phyloP scores from a whole-genome alignment of 2,329 filamentous ascomycete genomes.

The Ampelomyces quisqualis region DNA sequence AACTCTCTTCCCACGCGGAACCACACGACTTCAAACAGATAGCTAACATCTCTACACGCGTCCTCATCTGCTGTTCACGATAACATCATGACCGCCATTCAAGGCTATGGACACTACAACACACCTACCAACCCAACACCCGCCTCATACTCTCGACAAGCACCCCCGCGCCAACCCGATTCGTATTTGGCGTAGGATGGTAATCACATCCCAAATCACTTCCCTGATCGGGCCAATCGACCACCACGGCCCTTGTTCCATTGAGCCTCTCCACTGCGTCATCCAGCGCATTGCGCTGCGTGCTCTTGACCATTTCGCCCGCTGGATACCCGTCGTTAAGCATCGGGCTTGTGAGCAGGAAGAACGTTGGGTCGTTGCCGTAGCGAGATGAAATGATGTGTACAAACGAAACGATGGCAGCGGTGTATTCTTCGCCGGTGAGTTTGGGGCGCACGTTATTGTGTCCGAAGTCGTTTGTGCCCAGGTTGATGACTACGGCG shows the following conservation, averaged over 20 bases:
- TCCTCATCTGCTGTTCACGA: not conserved
- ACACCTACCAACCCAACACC: conserved; percentile 1
- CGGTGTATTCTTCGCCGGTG: conserved; percentile 11
- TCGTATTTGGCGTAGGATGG: conserved; percentile 46
- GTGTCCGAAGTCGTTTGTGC: conserved; percentile 50
- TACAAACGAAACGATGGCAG: conserved; percentile 34
- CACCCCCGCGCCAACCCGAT: conserved; percentile 34
- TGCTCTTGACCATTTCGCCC: conserved; percentile 45
- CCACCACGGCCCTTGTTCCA: conserved; percentile 40
- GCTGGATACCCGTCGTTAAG: conserved; percentile 44
- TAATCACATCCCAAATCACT: conserved; percentile 48
- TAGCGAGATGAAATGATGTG: conserved; percentile 27
- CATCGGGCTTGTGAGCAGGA: conserved; percentile 47
- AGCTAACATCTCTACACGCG: not conserved
- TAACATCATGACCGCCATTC: too few relatives aligned
- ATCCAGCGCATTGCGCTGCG: conserved; percentile 40
- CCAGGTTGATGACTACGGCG: conserved; percentile 49
- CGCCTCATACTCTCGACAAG: conserved; percentile 14
- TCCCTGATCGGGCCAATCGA: conserved; percentile 48
- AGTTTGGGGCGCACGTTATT: conserved; percentile 15
- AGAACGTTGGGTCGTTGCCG: conserved; percentile 42
- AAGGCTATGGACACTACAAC: too few relatives aligned
- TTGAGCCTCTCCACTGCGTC: conserved; percentile 37
- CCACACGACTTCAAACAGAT: too few relatives aligned
- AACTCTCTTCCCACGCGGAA: too few relatives aligned